Percentiles rank a stretch among this genome's conserved stretches.
Evolutionary conservation across 2,329 filamentous ascomycete genomes (phyloP).

Genomic region (Harringtonia lauricola): DNA sequence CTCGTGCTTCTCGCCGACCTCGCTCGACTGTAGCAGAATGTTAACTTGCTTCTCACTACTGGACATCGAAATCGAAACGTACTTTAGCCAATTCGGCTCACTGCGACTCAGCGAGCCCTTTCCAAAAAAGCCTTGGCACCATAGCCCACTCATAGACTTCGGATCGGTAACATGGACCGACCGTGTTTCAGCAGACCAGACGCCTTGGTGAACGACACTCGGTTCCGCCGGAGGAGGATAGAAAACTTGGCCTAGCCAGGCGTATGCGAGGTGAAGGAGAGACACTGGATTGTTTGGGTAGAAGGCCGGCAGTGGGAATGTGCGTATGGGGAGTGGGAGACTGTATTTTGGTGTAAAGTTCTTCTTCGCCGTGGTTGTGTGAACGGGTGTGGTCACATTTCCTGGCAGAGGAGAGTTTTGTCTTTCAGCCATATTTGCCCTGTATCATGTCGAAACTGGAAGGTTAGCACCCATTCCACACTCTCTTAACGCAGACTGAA

Average conservation of each 20-base stretch:
- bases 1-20: slow-evolving; percentile 32
- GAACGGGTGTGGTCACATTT: not conserved
- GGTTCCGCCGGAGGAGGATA: slow-evolving; percentile 55
- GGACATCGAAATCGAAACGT: not conserved
- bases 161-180: slow-evolving; percentile 77
- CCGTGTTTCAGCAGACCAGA: slow-evolving; percentile 71
- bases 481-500: too few species aligned
- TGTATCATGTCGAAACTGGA: slow-evolving; percentile 13
- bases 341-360: slow-evolving; percentile 45
- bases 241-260: slow-evolving; percentile 65
- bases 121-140: slow-evolving; percentile 96
- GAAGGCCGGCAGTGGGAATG: slow-evolving; percentile 76
- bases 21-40: not conserved
- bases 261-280: slow-evolving; percentile 66
- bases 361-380: slow-evolving; percentile 1
- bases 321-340: slow-evolving; percentile 67
- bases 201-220: slow-evolving; percentile 53
- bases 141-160: slow-evolving; percentile 66
- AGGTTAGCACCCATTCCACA: too few species aligned
- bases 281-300: slow-evolving; percentile 90
- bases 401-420: slow-evolving; percentile 7
- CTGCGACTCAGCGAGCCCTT: slow-evolving; percentile 89
- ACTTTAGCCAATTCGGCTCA: slow-evolving; percentile 83
- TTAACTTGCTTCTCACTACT: not conserved
- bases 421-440: slow-evolving; percentile 20